phyloP scores from a whole-genome alignment of 345 rosid species.

The Passiflora organensis region DNA sequence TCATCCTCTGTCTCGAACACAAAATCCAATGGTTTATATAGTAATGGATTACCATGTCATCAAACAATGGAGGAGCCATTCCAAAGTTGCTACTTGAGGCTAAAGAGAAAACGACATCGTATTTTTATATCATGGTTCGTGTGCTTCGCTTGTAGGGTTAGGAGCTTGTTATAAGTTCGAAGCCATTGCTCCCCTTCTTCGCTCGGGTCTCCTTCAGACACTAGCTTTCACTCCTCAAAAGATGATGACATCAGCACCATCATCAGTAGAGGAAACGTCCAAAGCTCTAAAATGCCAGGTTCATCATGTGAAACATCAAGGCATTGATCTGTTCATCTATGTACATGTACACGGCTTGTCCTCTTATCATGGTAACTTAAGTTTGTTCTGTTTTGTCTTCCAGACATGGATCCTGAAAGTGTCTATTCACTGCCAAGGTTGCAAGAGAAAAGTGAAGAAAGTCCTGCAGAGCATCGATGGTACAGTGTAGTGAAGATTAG shows the following conservation, averaged over 20 bases:
- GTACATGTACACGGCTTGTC: too few species aligned
- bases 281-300: conserved; percentile 19
- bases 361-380: background rate
- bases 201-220: background rate
- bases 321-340: too few species aligned
- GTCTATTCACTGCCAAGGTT: conserved; percentile 31
- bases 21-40: background rate
- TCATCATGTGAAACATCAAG: too few species aligned
- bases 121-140: too few species aligned
- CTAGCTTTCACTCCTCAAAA: background rate
- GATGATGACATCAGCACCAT: conserved; percentile 10
- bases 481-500: too few species aligned
- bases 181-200: background rate
- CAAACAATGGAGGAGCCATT: background rate
- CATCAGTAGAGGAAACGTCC: conserved; percentile 3
- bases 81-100: background rate
- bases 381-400: background rate
- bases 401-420: conserved; percentile 27
- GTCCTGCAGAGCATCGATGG: conserved; percentile 20
- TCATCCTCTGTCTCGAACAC: too few species aligned
- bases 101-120: background rate
- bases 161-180: too few species aligned
- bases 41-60: background rate
- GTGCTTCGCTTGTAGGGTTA: too few species aligned
- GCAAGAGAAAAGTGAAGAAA: conserved; percentile 26